phyloP scores from a whole-genome alignment of 75 land plant genomes.

The Isoetes taiwanensis region DNA sequence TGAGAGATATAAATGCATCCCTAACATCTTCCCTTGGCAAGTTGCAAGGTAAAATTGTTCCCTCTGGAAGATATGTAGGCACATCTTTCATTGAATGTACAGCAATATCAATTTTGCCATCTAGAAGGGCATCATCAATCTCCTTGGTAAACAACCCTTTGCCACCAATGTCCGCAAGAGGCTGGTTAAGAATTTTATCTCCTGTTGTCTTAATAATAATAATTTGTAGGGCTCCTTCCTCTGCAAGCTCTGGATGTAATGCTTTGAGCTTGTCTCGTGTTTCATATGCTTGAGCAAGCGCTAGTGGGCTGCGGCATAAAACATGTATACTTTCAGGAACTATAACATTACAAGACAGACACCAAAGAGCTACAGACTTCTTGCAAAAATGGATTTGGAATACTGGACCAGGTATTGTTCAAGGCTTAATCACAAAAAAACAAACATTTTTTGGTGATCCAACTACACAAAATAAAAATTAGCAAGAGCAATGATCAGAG shows the following conservation, averaged over 20 bases:
- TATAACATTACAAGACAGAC: slow-evolving; percentile 39
- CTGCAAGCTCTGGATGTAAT: slow-evolving; percentile 68
- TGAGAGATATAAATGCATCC: slow-evolving; percentile 78
- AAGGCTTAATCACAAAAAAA: neutral
- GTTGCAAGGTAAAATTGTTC: slow-evolving; percentile 84
- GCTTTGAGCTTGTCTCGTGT: slow-evolving; percentile 70
- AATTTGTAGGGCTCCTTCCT: slow-evolving; percentile 88
- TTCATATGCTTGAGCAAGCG: slow-evolving; percentile 91
- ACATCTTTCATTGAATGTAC: slow-evolving; percentile 99
- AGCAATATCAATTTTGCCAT: slow-evolving; percentile 81
- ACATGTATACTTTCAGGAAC: neutral
- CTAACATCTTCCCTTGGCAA: slow-evolving; percentile 88
- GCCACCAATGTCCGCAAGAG: slow-evolving; percentile 96
- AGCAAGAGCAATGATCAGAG: no score
- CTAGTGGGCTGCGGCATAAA: slow-evolving; percentile 52
- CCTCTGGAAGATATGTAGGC: slow-evolving; percentile 86
- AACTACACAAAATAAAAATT: neutral
- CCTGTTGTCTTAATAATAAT: slow-evolving; percentile 89
- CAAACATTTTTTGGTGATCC: neutral
- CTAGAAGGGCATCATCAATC: slow-evolving; percentile 83
- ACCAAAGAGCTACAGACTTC: neutral
- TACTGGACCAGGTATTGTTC: neutral
- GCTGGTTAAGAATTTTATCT: slow-evolving; percentile 77
- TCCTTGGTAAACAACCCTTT: slow-evolving; percentile 95
- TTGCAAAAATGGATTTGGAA: neutral